Evolutionary conservation across 2,329 filamentous ascomycete genomes (phyloP), one percentile per base, ranked within the genome.

Genomic region (Trichoderma asperellum): DNA sequence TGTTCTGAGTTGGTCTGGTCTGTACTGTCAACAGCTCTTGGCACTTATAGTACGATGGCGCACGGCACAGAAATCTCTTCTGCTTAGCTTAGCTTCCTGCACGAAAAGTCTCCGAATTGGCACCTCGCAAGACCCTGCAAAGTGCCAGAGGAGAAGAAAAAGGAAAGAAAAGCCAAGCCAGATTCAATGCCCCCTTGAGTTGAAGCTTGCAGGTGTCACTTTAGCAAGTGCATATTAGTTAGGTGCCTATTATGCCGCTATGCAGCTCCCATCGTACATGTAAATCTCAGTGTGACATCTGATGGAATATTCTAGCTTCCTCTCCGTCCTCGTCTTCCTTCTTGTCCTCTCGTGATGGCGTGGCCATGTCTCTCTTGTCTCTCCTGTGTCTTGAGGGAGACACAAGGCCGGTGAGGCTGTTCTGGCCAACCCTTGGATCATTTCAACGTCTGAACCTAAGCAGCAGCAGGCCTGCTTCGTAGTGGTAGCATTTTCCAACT

Each of bases 381-480:
- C 52, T 24, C 24, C 24, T 49, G 32, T 52, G 49, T 64, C 61
- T 64, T 49, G 56, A 64, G 61, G 61, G 49, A 32, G 49, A 32
- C 61, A 43, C 61, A 56, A 11, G 21, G 43, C 47, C 47, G 49
- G 61, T 64, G 61, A 64, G 29, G 59, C 59, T 60, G 35, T 27
- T 58, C 57, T 4, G 12, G 16, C 21, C 37, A 43, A 16, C 21
- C 14, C 35, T 29, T 24, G 35, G 2, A 16, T 18, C 8, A 58
- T 35, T 16, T 4, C 32, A 32, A 32, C 32, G 7, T 32, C 32
- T 5, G 7, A 8, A 32, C 32, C 32, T 32, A 32, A 24, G 24
- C 24, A 24, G 24, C 3, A 24, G n/a, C n/a, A n/a, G n/a, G n/a
- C n/a, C n/a, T n/a, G n/a, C n/a, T n/a, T 24, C 24, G 24, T 32